Base-by-base conservation (phyloP, 2,329 filamentous ascomycete species). In the Aspergillus versicolor region DNA sequence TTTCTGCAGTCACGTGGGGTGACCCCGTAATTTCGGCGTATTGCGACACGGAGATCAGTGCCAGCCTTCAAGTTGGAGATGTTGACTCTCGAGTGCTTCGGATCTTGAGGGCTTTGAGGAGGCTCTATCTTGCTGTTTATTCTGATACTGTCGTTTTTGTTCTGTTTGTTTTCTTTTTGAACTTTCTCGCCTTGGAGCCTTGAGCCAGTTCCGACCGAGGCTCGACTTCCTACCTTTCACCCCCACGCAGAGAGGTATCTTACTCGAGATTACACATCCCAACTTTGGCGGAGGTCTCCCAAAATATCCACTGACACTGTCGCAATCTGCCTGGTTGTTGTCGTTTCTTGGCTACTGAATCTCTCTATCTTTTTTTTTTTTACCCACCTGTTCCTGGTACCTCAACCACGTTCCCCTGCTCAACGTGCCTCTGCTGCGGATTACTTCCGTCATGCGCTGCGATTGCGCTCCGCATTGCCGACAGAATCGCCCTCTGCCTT, bases 391-490 rank as follows among this genome's bases (percentile, higher is more conserved):
- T 51, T 44, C 40, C 49, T 30, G 43, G 37, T 48, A 34, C 52
- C 41, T 56, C 30, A 30, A 27, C 37, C 30, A 45, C 34, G 41
- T 42, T 50, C 32, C 43, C 22, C 42, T 41, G 46, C 24, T 44
- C 21, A 17, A 45, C 41, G 43, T 45, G 15, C 15, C 42, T 12
- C 41, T 40, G n/a, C 55, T 50, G 53, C 48, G 40, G 40, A 32
- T 45, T 48, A n/a, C 48, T 44, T 61, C 56, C 59, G 62, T 61
- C 61, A 65, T 65, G 63, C 57, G 61, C 62, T 61, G 57, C 57
- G 42, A 58, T 48, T 59, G 56, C 62, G 52, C 57, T 57, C 49
- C 54, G 54, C 45, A 59, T 47, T 61, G 55, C 54, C 54, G 55
- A 59, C 61, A 61, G 54, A 60, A 56, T 54, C 54, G 59, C 57